Conservation (phyloP, 495 filamentous ascomycete genomes). For the Bacidia gigantensis region DNA sequence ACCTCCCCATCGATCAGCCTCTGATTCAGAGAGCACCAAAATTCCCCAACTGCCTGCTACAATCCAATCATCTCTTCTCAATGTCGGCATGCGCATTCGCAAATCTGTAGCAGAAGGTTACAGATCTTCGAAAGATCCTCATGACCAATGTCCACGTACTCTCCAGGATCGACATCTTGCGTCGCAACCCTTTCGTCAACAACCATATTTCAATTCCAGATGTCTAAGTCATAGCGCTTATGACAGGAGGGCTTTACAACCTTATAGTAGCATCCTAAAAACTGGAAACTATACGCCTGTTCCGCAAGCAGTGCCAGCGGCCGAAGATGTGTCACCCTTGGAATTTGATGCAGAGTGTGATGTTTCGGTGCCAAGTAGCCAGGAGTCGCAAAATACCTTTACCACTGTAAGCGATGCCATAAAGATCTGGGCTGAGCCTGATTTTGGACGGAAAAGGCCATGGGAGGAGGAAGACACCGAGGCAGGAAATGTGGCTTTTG, state of each 20-base stretch:
- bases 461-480: slow-evolving; percentile 1
- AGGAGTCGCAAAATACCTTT: slow-evolving; percentile 26
- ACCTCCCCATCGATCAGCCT: not conserved
- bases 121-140: slow-evolving; percentile 49
- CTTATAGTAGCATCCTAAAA: slow-evolving; percentile 65
- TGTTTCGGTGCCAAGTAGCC: slow-evolving; percentile 25
- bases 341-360: slow-evolving; percentile 23
- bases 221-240: no score
- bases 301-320: slow-evolving; percentile 12
- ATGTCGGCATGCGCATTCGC: slow-evolving; percentile 83
- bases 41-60: not conserved
- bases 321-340: slow-evolving; percentile 27
- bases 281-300: slow-evolving; percentile 33
- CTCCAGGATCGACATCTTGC: no score
- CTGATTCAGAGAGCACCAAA: slow-evolving; percentile 10
- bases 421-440: not conserved
- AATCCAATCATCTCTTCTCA: slow-evolving; percentile 65
- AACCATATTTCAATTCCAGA: no score
- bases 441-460: not conserved
- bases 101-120: slow-evolving; percentile 88
- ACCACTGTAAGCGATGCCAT: not conserved
- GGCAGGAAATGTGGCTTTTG: not conserved
- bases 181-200: no score
- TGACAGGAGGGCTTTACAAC: no score
- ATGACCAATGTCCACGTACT: not conserved